Base-by-base conservation (phyloP, 805 yeast genomes). In the Metschnikowia kunwiensis region DNA sequence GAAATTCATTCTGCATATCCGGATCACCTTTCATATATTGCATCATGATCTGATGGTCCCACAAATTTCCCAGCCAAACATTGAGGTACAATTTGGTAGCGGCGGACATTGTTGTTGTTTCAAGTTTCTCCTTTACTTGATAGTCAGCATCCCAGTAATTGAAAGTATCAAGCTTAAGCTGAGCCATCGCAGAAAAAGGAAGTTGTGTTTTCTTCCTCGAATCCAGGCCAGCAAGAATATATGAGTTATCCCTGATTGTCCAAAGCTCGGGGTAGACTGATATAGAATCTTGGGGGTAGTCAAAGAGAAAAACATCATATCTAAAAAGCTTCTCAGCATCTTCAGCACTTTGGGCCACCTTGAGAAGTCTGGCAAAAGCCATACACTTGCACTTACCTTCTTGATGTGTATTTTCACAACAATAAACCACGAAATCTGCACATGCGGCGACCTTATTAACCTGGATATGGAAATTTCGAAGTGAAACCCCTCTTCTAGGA, bases 401-500 rank as follows among this genome's bases (percentile, higher is more conserved):
- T 9, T 23, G 19, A 26, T 41, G 43, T 12, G n/a, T 25, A 7
- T 32, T 19, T 6, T 35, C 35, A 27, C 33, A 22, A 22, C 51
- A 47, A 56, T 88, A 91, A n/a, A 89, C 76, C 5, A 86, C 64
- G 33, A 87, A 75, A 53, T 86, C 94, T 0, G 93, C 72, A 7
- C 87, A 68, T 18, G 77, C 68, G 22, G 93, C 83, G 42, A 82
- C 65, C 54, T 87, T 88, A n/a, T 87, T 74, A 13, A 80, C 83
- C 60, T 91, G 97, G 38, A 84, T 77, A 53, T 85, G 87, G 58
- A 88, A 89, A 54, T 89, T 86, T 44, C 97, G 72, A 36, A 88
- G 70, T 3, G 86, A 77, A 5, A 86, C 79, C 4, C 95, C 93
- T 27, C 73, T 67, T 38, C 70, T 76, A 11, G 88, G 91, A 47